These are phyloP conservation scores for Aspergillus baeticus DNA, from an alignment of 495 filamentous ascomycete genomes.

Conservation along the genomic window DNA sequence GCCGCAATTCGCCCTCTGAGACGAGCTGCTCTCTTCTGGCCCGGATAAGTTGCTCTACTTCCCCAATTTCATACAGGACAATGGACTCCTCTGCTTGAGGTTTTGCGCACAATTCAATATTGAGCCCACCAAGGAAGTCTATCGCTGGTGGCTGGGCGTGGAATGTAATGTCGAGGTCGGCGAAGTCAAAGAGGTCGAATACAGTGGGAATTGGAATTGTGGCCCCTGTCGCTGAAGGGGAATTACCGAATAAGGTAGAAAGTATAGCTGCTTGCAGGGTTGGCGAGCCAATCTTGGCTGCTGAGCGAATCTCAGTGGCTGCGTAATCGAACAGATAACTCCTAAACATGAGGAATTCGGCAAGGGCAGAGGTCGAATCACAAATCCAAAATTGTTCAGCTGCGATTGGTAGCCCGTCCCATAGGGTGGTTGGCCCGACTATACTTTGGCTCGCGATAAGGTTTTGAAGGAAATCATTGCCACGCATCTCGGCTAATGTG, in stretches of 20 bases:
- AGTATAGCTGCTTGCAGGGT: slow-evolving; percentile 76
- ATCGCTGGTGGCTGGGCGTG: slow-evolving; percentile 47
- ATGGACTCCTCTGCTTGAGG: slow-evolving; percentile 44
- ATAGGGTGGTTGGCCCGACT: slow-evolving; percentile 60
- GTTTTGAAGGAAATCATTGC: slow-evolving; percentile 68
- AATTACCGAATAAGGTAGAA: slow-evolving; percentile 74
- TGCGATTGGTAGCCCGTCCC: slow-evolving; percentile 60
- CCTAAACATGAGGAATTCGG: slow-evolving; percentile 72
- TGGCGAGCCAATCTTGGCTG: slow-evolving; percentile 65
- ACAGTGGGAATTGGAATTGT: slow-evolving; percentile 66
- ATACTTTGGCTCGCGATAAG: slow-evolving; percentile 64
- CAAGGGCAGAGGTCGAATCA: slow-evolving; percentile 60
- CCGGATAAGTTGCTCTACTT: slow-evolving; percentile 60
- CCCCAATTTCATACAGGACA: slow-evolving; percentile 55
- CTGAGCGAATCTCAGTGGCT: slow-evolving; percentile 77
- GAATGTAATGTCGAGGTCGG: slow-evolving; percentile 63
- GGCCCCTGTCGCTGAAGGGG: slow-evolving; percentile 59
- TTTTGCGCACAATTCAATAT: slow-evolving; percentile 58
- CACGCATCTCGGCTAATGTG: slow-evolving; percentile 73
- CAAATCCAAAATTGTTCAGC: slow-evolving; percentile 63
- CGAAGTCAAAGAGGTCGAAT: slow-evolving; percentile 92
- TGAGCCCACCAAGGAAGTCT: slow-evolving; percentile 57
- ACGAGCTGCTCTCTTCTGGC: slow-evolving; percentile 52
- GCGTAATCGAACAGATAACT: slow-evolving; percentile 78
- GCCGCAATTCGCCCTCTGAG: slow-evolving; percentile 46